These are phyloP conservation scores for Mycosphaerella sp. DNA, from an alignment of 2,329 filamentous ascomycete species.

Conservation along the genomic window DNA sequence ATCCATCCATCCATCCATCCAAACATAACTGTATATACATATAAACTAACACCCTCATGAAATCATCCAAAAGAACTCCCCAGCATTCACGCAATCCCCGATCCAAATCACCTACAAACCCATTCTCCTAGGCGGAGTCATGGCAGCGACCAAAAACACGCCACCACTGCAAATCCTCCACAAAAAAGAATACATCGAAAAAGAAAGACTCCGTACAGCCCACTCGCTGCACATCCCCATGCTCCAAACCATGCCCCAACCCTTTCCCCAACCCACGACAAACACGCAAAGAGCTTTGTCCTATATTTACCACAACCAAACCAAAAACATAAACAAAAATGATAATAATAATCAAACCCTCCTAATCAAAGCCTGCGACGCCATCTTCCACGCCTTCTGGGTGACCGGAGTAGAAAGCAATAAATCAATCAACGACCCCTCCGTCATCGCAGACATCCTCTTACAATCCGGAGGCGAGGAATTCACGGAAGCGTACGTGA, in stretches of 20 bases:
- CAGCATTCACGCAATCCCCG: slow-evolving; percentile 44
- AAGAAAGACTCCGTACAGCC: slow-evolving; percentile 51
- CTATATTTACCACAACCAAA: slow-evolving; percentile 44
- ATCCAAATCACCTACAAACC: slow-evolving; percentile 53
- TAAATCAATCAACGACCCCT: slow-evolving; percentile 40
- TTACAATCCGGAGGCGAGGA: too few species aligned
- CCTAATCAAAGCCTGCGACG: slow-evolving; percentile 39
- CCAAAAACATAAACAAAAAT: too few species aligned
- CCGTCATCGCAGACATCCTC: too few species aligned
- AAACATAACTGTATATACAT: too few species aligned
- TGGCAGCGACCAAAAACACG: slow-evolving; percentile 51
- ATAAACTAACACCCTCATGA: too few species aligned
- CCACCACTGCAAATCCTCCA: slow-evolving; percentile 54
- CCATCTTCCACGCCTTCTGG: slow-evolving; percentile 50
- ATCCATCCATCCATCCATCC: too few species aligned
- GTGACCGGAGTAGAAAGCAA: slow-evolving; percentile 41
- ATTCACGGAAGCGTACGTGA: slow-evolving; percentile 40
- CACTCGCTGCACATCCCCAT: slow-evolving; percentile 52
- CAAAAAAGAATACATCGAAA: slow-evolving; percentile 53
- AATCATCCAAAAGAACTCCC: slow-evolving; percentile 47
- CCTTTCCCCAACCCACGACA: slow-evolving; percentile 51
- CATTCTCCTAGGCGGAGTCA: slow-evolving; percentile 55
- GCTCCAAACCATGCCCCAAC: slow-evolving; percentile 39
- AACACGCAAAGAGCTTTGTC: slow-evolving; percentile 49
- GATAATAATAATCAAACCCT: slow-evolving; percentile 37